Evolutionary conservation across 2,329 filamentous ascomycete genomes (phyloP).

Genomic region (Microcera coccophila): DNA sequence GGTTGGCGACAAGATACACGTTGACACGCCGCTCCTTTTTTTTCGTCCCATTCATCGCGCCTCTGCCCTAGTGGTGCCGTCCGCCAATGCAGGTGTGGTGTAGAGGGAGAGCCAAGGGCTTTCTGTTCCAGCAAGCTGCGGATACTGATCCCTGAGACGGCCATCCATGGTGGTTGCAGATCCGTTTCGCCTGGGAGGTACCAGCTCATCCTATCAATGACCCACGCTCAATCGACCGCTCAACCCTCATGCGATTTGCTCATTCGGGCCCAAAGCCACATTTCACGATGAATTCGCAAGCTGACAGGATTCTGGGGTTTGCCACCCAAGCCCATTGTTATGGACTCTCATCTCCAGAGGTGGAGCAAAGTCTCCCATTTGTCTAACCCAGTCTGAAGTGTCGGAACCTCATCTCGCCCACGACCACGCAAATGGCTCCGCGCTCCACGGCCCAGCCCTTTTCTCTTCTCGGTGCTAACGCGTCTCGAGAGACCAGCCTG

Average conservation of each 20-base stretch:
- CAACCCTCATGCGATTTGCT: not conserved
- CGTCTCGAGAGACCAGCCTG: no score
- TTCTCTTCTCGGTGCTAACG: no score
- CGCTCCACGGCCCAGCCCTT: no score
- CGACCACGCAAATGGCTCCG: no score
- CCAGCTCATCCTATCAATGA: constrained; percentile 9
- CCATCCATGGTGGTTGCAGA: constrained; percentile 16
- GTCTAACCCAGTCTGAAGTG: not conserved
- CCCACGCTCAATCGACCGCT: constrained; percentile 3
- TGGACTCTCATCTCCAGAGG: not conserved
- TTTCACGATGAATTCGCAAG: not conserved
- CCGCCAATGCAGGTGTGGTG: not conserved
- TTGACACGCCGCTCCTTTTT: not conserved
- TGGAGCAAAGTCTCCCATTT: not conserved
- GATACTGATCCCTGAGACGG: constrained; percentile 13
- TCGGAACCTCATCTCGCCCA: no score
- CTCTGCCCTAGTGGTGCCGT: not conserved
- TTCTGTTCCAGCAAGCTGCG: not conserved
- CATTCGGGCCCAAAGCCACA: not conserved
- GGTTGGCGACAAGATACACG: constrained; percentile 1
- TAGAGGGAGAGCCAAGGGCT: not conserved
- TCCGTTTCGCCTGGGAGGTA: constrained; percentile 15
- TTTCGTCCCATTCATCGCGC: not conserved
- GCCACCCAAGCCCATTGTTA: not conserved
- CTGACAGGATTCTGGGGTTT: not conserved